Percentiles rank a stretch among this genome's conserved stretches.
These are phyloP conservation scores for Globisporangium barbulae DNA, from an alignment of 352 stramenopile species.

Conservation along the genomic window DNA sequence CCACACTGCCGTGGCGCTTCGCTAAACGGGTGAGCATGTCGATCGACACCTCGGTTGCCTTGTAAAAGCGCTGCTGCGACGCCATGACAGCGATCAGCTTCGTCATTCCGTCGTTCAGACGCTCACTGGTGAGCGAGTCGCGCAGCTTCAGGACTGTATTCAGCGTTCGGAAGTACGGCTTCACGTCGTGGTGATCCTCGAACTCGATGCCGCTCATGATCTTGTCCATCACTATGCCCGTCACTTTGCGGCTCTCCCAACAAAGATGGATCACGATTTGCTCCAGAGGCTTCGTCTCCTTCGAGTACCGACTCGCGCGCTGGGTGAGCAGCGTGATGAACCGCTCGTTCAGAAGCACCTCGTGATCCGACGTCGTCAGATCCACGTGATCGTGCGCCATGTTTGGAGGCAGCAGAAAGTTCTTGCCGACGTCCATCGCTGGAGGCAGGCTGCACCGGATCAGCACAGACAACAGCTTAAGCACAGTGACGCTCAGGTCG, in stretches of 20 bases:
- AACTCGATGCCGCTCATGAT: slow-evolving; percentile 75
- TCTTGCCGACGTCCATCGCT: slow-evolving; percentile 56
- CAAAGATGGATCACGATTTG: slow-evolving; percentile 77
- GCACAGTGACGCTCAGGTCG: slow-evolving; percentile 59
- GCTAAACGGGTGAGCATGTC: slow-evolving; percentile 83
- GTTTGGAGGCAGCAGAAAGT: slow-evolving; percentile 41
- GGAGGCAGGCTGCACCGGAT: slow-evolving; percentile 68
- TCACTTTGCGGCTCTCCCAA: slow-evolving; percentile 69
- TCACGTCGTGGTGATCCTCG: slow-evolving; percentile 85
- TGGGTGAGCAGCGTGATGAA: slow-evolving; percentile 75
- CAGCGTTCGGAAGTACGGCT: slow-evolving; percentile 86
- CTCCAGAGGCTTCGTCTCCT: slow-evolving; percentile 77
- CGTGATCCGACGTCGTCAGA: slow-evolving; percentile 49
- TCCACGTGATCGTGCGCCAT: slow-evolving; percentile 74
- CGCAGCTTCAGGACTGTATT: slow-evolving; percentile 77
- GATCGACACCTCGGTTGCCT: slow-evolving; percentile 81
- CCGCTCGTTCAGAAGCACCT: slow-evolving; percentile 72
- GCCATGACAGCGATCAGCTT: slow-evolving; percentile 75
- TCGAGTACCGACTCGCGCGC: slow-evolving; percentile 66
- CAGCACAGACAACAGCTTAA: slow-evolving; percentile 75
- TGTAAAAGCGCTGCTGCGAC: slow-evolving; percentile 85
- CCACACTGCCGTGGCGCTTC: slow-evolving; percentile 67
- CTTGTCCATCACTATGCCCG: slow-evolving; percentile 49
- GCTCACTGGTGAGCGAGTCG: slow-evolving; percentile 59
- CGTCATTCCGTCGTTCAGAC: slow-evolving; percentile 65